Evolutionary conservation across 2,329 filamentous ascomycete genomes (phyloP), one percentile per base, ranked within the genome.

Genomic region (Fusarium torulosum): DNA sequence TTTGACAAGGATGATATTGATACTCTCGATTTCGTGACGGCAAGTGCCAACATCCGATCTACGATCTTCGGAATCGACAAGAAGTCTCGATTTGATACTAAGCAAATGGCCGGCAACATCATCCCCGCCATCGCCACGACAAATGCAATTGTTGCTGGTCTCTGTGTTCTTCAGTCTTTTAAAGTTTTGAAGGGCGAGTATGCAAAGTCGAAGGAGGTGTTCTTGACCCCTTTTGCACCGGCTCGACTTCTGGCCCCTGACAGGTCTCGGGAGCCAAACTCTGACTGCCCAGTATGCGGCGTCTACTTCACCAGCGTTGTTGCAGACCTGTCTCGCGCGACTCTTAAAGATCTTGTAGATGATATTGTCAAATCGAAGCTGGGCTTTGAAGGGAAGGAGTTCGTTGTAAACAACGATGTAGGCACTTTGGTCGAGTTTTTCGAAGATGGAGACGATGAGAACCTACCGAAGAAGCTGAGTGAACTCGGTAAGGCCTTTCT

Each of bases 91-190:
- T 99, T 98, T 75, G 94, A 98, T 75, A 94, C 96, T 74, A 99
- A 99, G 81, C 92, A 99, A 80, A 99, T 98, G 95, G 96, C 96
- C 6, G 96, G 96, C 53, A 99, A 99, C 77, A 99, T 99, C 73
- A 99, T 99, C 63, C 96, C 96, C 2, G 96, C 96, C 3, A 99
- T 99, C 75, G 96, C 96, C 7, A 99, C 96, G 0, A 98, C 96
- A 0, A 99, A 99, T 77, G 96, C 96, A 17, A 97, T 98, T 77
- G 95, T 96, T 3, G 96, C 96, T 17, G 91, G 93, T 14, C 85
- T 99, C 11, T 98, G 94, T 75, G 94, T 98, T 8, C 82, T 99
- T 25, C 91, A 98, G 77, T 90, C 94, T 0, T 96, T 96, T 83
- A 98, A 97, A 78, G 90, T 98, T 23, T 81, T 99, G 59, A 90